phyloP scores from a whole-genome alignment of 2,329 filamentous ascomycete genomes.

The Clarireedia sp. region DNA sequence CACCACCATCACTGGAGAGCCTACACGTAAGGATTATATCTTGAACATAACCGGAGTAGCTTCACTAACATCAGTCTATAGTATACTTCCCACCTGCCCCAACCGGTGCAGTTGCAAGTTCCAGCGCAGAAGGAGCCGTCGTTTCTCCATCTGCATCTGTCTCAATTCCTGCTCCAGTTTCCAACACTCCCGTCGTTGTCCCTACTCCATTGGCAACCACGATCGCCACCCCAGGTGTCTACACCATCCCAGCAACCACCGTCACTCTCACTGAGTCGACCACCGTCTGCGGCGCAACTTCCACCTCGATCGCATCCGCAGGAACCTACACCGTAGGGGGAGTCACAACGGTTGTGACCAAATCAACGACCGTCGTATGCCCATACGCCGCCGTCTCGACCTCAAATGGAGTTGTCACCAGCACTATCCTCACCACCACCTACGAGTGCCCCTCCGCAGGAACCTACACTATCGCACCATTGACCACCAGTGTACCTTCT shows the following conservation, averaged over 20 bases:
- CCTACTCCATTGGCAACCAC: slow-evolving; percentile 42
- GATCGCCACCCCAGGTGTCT: slow-evolving; percentile 60
- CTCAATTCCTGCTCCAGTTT: slow-evolving; percentile 14
- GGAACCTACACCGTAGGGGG: slow-evolving; percentile 65
- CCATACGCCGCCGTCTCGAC: slow-evolving; percentile 60
- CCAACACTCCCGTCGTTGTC: slow-evolving; percentile 32
- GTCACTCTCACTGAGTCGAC: slow-evolving; percentile 58
- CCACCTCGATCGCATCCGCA: slow-evolving; percentile 50
- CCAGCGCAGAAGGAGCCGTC: neutral
- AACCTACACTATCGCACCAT: slow-evolving; percentile 67
- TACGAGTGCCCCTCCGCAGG: slow-evolving; percentile 66
- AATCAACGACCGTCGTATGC: slow-evolving; percentile 60
- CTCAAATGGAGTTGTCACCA: slow-evolving; percentile 51
- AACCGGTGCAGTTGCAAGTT: neutral
- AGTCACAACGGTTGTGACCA: slow-evolving; percentile 62
- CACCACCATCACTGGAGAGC: slow-evolving; percentile 59
- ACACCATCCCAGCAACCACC: slow-evolving; percentile 69
- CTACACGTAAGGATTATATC: slow-evolving; percentile 48
- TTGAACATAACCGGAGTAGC: neutral
- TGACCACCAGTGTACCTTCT: slow-evolving; percentile 51
- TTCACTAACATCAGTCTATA: slow-evolving; percentile 2
- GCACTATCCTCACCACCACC: slow-evolving; percentile 59
- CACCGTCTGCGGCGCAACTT: slow-evolving; percentile 56
- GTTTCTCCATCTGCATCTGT: slow-evolving; percentile 7
- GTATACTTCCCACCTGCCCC: slow-evolving; percentile 22